These are phyloP conservation scores for Aspergillus amoenus DNA, from an alignment of 2,329 filamentous ascomycete genomes.

Conservation along the genomic window DNA sequence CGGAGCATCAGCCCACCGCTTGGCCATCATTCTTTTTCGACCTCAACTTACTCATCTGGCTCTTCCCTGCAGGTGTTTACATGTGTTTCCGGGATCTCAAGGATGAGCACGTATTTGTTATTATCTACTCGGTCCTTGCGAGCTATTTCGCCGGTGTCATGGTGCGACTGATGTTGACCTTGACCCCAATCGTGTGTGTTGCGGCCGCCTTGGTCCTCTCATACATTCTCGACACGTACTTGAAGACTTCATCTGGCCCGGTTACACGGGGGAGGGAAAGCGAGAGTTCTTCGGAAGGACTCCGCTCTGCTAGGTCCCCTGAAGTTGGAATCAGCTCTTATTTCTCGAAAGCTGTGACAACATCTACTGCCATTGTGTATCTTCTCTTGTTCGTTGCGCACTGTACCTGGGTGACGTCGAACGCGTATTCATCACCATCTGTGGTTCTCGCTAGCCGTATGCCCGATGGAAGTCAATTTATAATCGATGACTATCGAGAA, in stretches of 20 bases:
- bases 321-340: conserved; percentile 79
- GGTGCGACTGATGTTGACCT: conserved; percentile 96
- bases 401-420: conserved; percentile 99
- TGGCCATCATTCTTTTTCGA: conserved; percentile 99
- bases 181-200: conserved; percentile 95
- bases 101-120: conserved; percentile 96
- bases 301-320: conserved; percentile 71
- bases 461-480: conserved; percentile 94
- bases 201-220: conserved; percentile 87
- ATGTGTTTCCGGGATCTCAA: conserved; percentile 92
- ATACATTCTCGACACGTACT: conserved; percentile 82
- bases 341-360: conserved; percentile 76
- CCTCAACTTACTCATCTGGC: conserved; percentile 96
- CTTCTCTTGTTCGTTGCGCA: conserved; percentile 92
- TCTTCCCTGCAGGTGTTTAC: conserved; percentile 97
- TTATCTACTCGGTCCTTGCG: conserved; percentile 93
- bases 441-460: conserved; percentile 90
- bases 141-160: conserved; percentile 99
- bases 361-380: conserved; percentile 71
- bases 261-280: conserved; percentile 47
- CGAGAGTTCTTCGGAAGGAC: conserved; percentile 38
- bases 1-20: conserved; percentile 96
- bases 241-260: conserved; percentile 64
- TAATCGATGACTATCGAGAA: conserved; percentile 98
- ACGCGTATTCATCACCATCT: conserved; percentile 96